Evolutionary conservation across 2,329 filamentous ascomycete genomes (phyloP).

Genomic region (Intubia oerlemansii): DNA sequence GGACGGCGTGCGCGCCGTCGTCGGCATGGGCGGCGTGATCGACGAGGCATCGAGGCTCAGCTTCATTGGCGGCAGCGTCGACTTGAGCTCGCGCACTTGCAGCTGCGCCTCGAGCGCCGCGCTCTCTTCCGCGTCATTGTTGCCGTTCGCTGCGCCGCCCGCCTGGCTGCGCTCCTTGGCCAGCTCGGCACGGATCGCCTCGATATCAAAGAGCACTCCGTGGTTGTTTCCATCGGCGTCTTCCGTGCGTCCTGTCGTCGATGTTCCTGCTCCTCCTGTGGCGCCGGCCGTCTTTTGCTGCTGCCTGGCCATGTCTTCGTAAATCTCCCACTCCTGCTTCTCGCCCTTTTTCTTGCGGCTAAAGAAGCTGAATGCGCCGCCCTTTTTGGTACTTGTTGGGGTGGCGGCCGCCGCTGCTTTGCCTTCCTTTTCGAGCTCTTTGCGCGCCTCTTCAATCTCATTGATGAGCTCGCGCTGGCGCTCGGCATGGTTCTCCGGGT

Average conservation of each 20-base stretch:
- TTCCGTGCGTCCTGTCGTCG: conserved; percentile 16
- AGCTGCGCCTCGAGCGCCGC: conserved; percentile 19
- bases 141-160: background rate
- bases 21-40: too few relatives aligned
- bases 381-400: conserved; percentile 17
- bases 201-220: conserved; percentile 77
- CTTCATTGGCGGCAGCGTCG: conserved; percentile 78
- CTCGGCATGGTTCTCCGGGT: conserved; percentile 77
- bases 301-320: conserved; percentile 37
- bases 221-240: conserved; percentile 29
- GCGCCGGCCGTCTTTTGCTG: conserved; percentile 1
- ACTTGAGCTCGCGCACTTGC: conserved; percentile 61
- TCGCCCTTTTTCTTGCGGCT: conserved; percentile 59
- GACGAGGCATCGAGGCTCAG: conserved; percentile 44
- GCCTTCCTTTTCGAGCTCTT: conserved; percentile 61
- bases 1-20: too few relatives aligned
- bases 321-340: conserved; percentile 87
- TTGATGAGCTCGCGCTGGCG: conserved; percentile 84
- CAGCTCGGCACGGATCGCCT: conserved; percentile 76
- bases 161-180: conserved; percentile 37
- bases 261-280: conserved; percentile 1
- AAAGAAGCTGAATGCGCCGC: conserved; percentile 51
- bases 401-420: conserved; percentile 18
- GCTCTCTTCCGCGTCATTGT: conserved; percentile 6
- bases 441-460: conserved; percentile 88